Evolutionary conservation across 2,329 filamentous ascomycete genomes (phyloP).

Genomic region (Neonectria neomacrospora): DNA sequence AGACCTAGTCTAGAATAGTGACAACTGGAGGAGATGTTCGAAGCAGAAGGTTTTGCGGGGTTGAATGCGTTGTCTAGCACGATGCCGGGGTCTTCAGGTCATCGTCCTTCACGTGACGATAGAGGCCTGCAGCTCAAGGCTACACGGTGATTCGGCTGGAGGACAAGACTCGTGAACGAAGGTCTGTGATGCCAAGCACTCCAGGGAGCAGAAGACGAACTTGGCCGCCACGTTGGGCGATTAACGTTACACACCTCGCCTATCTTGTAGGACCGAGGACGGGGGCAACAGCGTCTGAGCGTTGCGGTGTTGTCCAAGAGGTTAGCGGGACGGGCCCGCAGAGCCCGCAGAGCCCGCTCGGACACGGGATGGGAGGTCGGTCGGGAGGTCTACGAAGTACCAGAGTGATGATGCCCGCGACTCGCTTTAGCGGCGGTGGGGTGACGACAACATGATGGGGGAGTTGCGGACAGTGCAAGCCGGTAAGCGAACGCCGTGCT

Average conservation of each 20-base stretch:
- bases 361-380: neutral
- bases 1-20: neutral
- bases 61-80: neutral
- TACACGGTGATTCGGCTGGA: conserved; percentile 9
- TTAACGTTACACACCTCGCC: conserved; percentile 13
- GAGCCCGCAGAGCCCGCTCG: conserved; percentile 9
- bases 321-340: conserved; percentile 13
- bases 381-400: too few species aligned
- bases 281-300: conserved; percentile 4
- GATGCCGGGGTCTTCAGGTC: neutral
- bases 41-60: neutral
- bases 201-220: neutral
- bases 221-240: conserved; percentile 4
- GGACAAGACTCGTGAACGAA: neutral
- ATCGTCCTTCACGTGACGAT: conserved; percentile 18
- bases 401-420: neutral
- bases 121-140: conserved; percentile 18
- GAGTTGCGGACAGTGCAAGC: neutral
- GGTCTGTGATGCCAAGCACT: conserved; percentile 1
- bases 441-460: conserved; percentile 12
- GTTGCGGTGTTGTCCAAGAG: conserved; percentile 13
- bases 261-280: conserved; percentile 13
- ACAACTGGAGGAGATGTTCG: neutral
- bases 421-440: conserved; percentile 7
- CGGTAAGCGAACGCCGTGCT: neutral